Evolutionary conservation across 2,329 filamentous ascomycete genomes (phyloP), one percentile per base, ranked within the genome.

Genomic region (Neophaeococcomyces mojaviensis): DNA sequence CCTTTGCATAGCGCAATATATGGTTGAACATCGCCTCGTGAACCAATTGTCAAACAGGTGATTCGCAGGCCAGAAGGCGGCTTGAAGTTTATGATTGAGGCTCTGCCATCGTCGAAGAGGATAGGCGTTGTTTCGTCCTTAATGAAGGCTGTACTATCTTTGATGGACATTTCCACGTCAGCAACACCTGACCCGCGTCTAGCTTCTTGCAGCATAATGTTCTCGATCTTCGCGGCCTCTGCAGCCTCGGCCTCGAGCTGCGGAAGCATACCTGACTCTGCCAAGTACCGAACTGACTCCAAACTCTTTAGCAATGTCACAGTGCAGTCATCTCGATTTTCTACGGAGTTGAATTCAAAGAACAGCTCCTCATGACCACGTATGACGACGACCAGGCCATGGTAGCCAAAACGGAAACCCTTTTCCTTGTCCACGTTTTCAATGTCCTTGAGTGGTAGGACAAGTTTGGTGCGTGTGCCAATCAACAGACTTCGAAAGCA

Each of bases 1-100:
- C 86, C 88, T 61, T 95, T 96, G 69, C 92, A 96, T 1, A 98
- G 72, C 0, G 92, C 88, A 62, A 98, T 97, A 62, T 97, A 98
- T 1, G 92, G 92, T 63, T 98, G 92, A 3, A 98, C 90, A 61
- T 98, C 92, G 19, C 92, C 92, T 49, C 92, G 78, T 10, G 90
- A 96, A 13, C 92, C 92, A 52, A 98, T 98, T 0, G 92, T 98
- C 31, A 98, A 71, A 61, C 92, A 98, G 1, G 90, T 95, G 49
- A 98, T 85, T 16, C 75, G 82, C 61, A 98, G 70, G 2, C 89
- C 73, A 55, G 86, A 75, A 2, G 79, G 68, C 0, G 92, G 90
- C 65, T 94, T 95, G 68, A 96, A 94, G 55, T 92, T 88, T 52
- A 95, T 75, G 48, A 95, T 84, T 0, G 89, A 95, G 3, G 87